These are phyloP conservation scores for Cordia subcordata DNA, from an alignment of 257 asterid species.

Conservation along the genomic window DNA sequence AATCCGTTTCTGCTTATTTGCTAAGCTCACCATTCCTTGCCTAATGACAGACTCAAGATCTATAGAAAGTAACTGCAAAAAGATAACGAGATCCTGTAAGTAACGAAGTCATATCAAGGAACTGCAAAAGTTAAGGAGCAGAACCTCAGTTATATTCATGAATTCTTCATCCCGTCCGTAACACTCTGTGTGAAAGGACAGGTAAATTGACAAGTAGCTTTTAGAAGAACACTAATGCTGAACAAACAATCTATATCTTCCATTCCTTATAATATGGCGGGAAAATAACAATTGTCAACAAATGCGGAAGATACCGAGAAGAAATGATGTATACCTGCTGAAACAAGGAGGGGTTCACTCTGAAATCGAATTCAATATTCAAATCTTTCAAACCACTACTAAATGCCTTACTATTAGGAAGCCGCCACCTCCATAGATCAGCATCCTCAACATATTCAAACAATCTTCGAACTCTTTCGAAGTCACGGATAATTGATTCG, in stretches of 20 bases:
- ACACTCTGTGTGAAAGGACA: too few relatives aligned
- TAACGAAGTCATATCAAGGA: neutral
- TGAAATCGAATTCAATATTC: constrained; percentile 63
- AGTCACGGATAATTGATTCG: constrained; percentile 23
- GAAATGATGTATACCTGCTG: constrained; percentile 50
- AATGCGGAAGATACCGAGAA: neutral
- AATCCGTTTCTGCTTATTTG: constrained; percentile 54
- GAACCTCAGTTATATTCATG: neutral
- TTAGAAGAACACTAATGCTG: too few relatives aligned
- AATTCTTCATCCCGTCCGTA: neutral
- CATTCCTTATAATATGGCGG: too few relatives aligned
- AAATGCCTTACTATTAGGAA: constrained; percentile 79
- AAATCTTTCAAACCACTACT: constrained; percentile 83
- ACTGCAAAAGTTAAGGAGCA: neutral
- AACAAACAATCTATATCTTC: too few relatives aligned
- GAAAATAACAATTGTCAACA: too few relatives aligned
- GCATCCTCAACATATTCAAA: constrained; percentile 86
- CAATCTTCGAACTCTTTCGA: constrained; percentile 50
- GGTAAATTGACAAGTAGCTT: too few relatives aligned
- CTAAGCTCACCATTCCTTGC: constrained; percentile 64
- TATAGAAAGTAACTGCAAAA: constrained; percentile 62
- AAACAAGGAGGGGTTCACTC: constrained; percentile 64
- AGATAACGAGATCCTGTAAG: neutral
- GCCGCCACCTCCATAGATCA: constrained; percentile 90
- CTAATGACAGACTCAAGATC: constrained; percentile 55